Percentiles rank a stretch among this genome's conserved stretches.
Conservation (phyloP, 1,284 basidiomycete species). For the Naganishia cerealis region DNA sequence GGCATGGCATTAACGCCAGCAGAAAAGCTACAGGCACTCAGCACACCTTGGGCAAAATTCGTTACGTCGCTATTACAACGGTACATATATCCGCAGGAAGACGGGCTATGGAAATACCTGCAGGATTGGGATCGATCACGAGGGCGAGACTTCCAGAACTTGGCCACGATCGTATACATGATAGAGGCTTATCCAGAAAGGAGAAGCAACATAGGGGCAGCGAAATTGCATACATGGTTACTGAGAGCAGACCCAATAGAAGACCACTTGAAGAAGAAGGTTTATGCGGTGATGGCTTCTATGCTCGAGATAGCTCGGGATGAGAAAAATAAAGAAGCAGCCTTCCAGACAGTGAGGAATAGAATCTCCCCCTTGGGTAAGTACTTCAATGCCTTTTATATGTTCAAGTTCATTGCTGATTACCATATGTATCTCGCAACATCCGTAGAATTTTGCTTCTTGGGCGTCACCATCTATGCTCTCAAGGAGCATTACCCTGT, state of each 20-base stretch:
- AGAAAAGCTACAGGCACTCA: slow-evolving; percentile 49
- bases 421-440: background rate
- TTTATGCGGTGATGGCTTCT: slow-evolving; percentile 36
- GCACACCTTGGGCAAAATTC: slow-evolving; percentile 44
- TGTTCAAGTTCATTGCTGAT: background rate
- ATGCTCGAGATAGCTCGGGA: slow-evolving; percentile 42
- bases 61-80: slow-evolving; percentile 41
- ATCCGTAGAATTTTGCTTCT: slow-evolving; percentile 45
- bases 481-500: slow-evolving; percentile 40
- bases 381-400: slow-evolving; percentile 30
- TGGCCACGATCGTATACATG: slow-evolving; percentile 20
- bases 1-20: slow-evolving; percentile 48
- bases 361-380: slow-evolving; percentile 48
- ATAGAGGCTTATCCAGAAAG: slow-evolving; percentile 26
- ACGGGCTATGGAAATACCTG: slow-evolving; percentile 18
- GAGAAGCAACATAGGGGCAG: slow-evolving; percentile 1
- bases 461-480: slow-evolving; percentile 42
- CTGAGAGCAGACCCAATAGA: slow-evolving; percentile 23
- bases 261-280: slow-evolving; percentile 20
- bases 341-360: slow-evolving; percentile 39
- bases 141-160: slow-evolving; percentile 28
- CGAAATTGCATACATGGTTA: slow-evolving; percentile 9
- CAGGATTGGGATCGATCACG: slow-evolving; percentile 32
- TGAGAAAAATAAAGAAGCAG: slow-evolving; percentile 34
- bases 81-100: slow-evolving; percentile 9